Percentiles rank a stretch among this genome's conserved stretches.
These are phyloP conservation scores for Xylaria flabelliformis DNA, from an alignment of 495 filamentous ascomycete species.

Conservation along the genomic window DNA sequence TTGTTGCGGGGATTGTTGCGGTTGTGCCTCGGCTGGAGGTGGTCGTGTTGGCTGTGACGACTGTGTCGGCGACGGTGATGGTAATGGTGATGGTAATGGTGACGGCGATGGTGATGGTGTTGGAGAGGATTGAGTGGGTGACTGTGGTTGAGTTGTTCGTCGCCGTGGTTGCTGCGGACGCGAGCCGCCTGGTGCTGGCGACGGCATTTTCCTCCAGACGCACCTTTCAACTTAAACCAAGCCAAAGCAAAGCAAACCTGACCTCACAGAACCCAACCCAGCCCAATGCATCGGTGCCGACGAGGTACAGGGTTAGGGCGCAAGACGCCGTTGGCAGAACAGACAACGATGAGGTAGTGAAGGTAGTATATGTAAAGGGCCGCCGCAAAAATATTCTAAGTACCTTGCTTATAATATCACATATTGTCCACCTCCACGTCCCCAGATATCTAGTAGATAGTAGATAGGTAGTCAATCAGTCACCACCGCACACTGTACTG, in stretches of 20 bases:
- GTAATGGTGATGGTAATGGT: neutral
- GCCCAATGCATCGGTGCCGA: neutral
- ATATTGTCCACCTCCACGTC: neutral
- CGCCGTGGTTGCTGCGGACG: slow-evolving; percentile 2
- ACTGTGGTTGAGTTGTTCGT: neutral
- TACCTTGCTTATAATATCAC: neutral
- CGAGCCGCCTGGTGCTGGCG: slow-evolving; percentile 11
- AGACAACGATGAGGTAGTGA: neutral
- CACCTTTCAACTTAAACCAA: neutral
- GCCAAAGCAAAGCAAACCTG: neutral
- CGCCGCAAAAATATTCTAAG: neutral
- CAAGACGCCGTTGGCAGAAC: neutral
- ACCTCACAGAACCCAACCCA: neutral
- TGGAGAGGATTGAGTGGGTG: neutral
- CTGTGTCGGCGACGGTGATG: neutral
- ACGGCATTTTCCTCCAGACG: neutral
- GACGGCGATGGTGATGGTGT: neutral
- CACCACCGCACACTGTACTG: slow-evolving; percentile 1
- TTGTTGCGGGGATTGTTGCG: neutral
- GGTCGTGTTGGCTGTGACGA: neutral
- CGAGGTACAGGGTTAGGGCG: neutral
- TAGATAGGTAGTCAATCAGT: neutral
- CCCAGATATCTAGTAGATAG: neutral
- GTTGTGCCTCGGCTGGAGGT: neutral
- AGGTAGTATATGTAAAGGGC: neutral